These are phyloP conservation scores for Raffaelea ambrosiae DNA, from an alignment of 2,329 filamentous ascomycete genomes.

Conservation along the genomic window DNA sequence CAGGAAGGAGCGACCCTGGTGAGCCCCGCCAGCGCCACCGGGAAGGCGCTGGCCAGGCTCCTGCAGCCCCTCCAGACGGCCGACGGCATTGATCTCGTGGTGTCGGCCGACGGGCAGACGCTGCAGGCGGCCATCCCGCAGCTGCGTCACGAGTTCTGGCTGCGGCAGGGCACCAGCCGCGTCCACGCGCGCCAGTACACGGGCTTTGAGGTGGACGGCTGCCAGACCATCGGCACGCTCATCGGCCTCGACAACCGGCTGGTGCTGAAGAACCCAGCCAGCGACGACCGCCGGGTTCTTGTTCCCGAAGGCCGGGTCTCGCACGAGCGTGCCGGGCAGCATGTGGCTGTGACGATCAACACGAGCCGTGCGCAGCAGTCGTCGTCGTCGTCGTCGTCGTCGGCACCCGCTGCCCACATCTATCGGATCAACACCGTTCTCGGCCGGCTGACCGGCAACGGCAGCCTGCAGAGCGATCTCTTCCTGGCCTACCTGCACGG, in stretches of 20 bases:
- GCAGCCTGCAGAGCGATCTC: slow-evolving; percentile 41
- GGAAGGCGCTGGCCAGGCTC: no score
- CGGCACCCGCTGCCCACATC: slow-evolving; percentile 26
- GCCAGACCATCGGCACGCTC: slow-evolving; percentile 38
- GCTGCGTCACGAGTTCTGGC: slow-evolving; percentile 39
- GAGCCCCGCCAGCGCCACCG: no score
- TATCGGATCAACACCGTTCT: slow-evolving; percentile 42
- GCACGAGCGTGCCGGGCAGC: background rate
- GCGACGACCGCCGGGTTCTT: background rate
- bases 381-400: no score
- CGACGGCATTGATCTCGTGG: no score
- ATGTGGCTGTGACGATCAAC: slow-evolving; percentile 4
- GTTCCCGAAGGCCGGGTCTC: background rate
- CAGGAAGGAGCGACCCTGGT: no score
- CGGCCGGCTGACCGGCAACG: slow-evolving; percentile 40
- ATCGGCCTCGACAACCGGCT: slow-evolving; percentile 41
- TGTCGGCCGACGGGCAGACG: no score
- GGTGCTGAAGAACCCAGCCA: slow-evolving; percentile 23
- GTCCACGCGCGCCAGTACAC: slow-evolving; percentile 40
- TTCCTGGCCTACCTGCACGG: slow-evolving; percentile 44
- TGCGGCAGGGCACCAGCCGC: slow-evolving; percentile 16
- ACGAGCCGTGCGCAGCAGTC: background rate
- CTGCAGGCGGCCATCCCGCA: no score
- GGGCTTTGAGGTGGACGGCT: slow-evolving; percentile 37
- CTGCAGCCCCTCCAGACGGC: no score